phyloP scores from a whole-genome alignment of 345 rosid genomes.

The Sisymbrium irio region DNA sequence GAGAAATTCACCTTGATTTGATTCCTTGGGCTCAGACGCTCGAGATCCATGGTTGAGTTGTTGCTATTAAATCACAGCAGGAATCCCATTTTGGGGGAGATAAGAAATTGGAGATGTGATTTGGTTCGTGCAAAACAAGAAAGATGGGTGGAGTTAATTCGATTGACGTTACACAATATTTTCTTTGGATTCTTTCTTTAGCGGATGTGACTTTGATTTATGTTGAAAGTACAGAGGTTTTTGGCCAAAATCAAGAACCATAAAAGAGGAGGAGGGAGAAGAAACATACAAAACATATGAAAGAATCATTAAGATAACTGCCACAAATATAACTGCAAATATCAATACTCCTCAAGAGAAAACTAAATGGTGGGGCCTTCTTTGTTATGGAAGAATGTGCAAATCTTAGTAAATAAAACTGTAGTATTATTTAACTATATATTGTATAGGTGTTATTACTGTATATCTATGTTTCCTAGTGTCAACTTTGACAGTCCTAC shows the following conservation, averaged over 20 bases:
- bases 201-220: conserved; percentile 10
- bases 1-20: conserved; percentile 50
- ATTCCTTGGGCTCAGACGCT: conserved; percentile 41
- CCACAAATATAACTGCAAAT: conserved; percentile 37
- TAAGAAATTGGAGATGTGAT: conserved; percentile 13
- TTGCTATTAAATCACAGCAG: conserved; percentile 19
- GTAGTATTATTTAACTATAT: too few relatives aligned
- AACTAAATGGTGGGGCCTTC: conserved; percentile 27
- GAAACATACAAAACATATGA: conserved; percentile 22
- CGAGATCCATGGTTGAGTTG: conserved; percentile 60
- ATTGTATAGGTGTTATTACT: background rate
- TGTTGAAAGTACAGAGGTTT: conserved; percentile 14
- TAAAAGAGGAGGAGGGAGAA: background rate
- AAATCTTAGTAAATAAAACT: conserved; percentile 31
- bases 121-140: background rate
- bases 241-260: conserved; percentile 26
- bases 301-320: conserved; percentile 35
- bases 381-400: conserved; percentile 33
- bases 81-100: background rate
- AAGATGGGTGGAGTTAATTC: background rate
- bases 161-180: conserved; percentile 11
- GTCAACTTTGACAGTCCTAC: background rate
- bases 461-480: conserved; percentile 5
- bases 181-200: background rate
- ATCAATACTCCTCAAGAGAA: conserved; percentile 15